Base-by-base conservation (phyloP, 257 asterid species). In the Solanum pinnatisectum region DNA sequence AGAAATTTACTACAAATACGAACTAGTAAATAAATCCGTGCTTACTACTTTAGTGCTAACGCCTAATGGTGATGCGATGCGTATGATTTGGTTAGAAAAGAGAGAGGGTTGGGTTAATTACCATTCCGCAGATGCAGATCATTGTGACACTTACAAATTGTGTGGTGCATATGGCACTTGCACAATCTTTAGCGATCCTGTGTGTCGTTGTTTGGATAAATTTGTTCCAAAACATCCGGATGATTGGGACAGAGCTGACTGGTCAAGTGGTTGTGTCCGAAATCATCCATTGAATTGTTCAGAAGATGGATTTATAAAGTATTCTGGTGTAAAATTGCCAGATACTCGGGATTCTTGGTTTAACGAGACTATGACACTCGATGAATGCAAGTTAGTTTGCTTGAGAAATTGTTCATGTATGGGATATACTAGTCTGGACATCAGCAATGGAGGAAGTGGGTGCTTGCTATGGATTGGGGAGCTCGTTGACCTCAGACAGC, bases 81-180 rank as follows among this genome's bases (percentile, higher is more conserved):
- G 87, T 32, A 67, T 42, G 74, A 27, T 83, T 25, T 81, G 86
- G 84, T 42, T 72, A 42, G 84, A 68, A 22, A 49, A 33, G 33
- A 8, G 20, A 88, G 70, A 88, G 60, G 84, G 63, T n/a, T 88
- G 89, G 89, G 5, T 44, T 32, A 25, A 40, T 71, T 33, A 71
- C 13, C 77, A 37, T 44, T 70, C 83, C 0, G 67, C 15, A 0
- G 86, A 87, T 30, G 73, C 70, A 6, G 91, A 87, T 89, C 67
- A 56, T n/a, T 90, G 90, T 36, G 90, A 87, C 63, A 44, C 37
- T 44, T 90, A 85, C 60, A 79, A 37, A 49, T 23, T 49, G 3
- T 90, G 92, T 83, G 92, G 92, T 12, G 90, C 91, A 5, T 85
- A 90, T 44, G 90, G 89, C 73, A 63, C 40, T 65, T 90, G 92